phyloP scores from a whole-genome alignment of 352 stramenopile genomes.

The Detonula confervacea region DNA sequence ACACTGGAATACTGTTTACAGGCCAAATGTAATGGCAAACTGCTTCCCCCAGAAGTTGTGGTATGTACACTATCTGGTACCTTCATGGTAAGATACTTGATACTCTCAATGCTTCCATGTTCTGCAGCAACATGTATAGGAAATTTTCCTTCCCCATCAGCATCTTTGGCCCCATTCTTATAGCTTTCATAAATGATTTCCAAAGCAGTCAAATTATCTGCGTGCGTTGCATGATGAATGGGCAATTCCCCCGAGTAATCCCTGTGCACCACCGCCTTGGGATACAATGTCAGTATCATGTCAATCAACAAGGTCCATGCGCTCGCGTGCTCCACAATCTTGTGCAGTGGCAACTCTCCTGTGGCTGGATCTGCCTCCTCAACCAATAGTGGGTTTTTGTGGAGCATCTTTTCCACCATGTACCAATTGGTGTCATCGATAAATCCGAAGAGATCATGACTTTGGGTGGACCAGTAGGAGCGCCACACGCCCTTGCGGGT shows the following conservation, averaged over 20 bases:
- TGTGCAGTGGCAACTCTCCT: conserved; percentile 79
- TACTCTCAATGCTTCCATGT: conserved; percentile 76
- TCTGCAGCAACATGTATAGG: conserved; percentile 85
- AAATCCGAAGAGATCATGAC: conserved; percentile 70
- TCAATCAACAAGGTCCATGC: conserved; percentile 85
- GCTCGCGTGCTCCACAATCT: conserved; percentile 65
- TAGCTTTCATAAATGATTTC: conserved; percentile 81
- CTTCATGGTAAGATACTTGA: conserved; percentile 81
- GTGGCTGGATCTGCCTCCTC: conserved; percentile 68
- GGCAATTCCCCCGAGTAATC: conserved; percentile 80
- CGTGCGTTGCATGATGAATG: conserved; percentile 81
- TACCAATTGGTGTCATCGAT: conserved; percentile 85
- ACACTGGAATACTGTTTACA: conserved; percentile 77
- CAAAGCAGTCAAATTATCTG: conserved; percentile 79
- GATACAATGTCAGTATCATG: conserved; percentile 84
- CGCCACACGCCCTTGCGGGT: conserved; percentile 54
- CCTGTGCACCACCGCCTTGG: conserved; percentile 83
- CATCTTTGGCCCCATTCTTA: conserved; percentile 75
- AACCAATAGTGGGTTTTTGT: conserved; percentile 83
- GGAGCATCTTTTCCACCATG: conserved; percentile 84
- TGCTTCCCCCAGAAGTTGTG: conserved; percentile 81
- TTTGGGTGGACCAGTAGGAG: conserved; percentile 58
- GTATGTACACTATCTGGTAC: conserved; percentile 82
- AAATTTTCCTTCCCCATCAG: conserved; percentile 78
- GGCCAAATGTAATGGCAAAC: conserved; percentile 82